A percentile compares a stretch with the other conserved stretches of the same genome.
phyloP scores from a whole-genome alignment of 495 filamentous ascomycete species.

The Neurospora discreta region DNA sequence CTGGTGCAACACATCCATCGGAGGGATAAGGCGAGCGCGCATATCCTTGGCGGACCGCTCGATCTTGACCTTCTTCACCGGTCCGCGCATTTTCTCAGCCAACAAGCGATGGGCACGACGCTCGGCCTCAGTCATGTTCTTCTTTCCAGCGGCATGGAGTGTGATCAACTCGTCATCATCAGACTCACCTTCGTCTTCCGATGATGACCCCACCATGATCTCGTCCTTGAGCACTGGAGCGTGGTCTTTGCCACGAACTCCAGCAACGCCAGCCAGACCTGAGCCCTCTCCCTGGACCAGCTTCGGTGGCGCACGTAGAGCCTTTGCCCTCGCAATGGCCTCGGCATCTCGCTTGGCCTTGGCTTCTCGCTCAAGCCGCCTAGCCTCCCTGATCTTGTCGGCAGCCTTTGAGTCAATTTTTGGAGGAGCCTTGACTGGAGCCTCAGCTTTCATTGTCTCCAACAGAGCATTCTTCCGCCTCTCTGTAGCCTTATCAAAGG shows the following conservation, averaged over 20 bases:
- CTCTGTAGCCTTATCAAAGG: constrained; percentile 27
- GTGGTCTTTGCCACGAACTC: constrained; percentile 69
- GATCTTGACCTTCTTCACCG: constrained; percentile 69
- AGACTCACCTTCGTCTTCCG: constrained; percentile 58
- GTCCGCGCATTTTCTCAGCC: constrained; percentile 40
- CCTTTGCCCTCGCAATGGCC: constrained; percentile 53
- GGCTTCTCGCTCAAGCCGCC: constrained; percentile 60
- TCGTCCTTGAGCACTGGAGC: constrained; percentile 49
- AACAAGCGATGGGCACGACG: constrained; percentile 37
- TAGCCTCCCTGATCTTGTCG: constrained; percentile 52
- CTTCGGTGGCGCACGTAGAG: constrained; percentile 43
- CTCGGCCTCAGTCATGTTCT: constrained; percentile 40
- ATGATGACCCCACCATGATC: constrained; percentile 84
- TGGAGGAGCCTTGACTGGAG: constrained; percentile 9
- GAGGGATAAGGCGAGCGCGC: constrained; percentile 82
- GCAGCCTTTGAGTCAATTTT: constrained; percentile 21
- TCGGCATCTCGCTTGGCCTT: constrained; percentile 60
- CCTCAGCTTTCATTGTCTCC: constrained; percentile 3
- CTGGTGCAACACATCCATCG: constrained; percentile 75
- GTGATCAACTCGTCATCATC: constrained; percentile 34
- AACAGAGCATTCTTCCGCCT: constrained; percentile 22
- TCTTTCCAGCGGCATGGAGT: constrained; percentile 33
- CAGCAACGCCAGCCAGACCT: constrained; percentile 57
- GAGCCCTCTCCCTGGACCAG: constrained; percentile 64
- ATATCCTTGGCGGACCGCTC: constrained; percentile 78